Evolutionary conservation across 768 basidiomycete species (phyloP), one percentile per base, ranked within the genome.

Genomic region (Pleurotus djamor): DNA sequence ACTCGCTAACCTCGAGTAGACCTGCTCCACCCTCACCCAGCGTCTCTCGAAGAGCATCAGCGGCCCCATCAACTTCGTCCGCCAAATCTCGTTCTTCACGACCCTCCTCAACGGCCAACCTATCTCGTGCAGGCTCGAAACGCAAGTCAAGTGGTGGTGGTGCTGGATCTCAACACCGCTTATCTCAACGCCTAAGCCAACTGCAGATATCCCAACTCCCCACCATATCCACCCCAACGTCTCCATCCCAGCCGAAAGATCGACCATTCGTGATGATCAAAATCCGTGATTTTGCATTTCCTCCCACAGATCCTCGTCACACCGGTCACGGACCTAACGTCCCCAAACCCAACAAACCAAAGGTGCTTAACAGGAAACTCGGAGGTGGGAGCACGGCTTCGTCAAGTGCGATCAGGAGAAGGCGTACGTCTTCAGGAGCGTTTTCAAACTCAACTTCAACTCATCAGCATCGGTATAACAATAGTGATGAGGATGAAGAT

Each of bases 211-310:
- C n/a, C 69, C 71, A 17, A 65, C 65, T 14, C 68, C 68, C 1
- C 8, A 52, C 49, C 32, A 45, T 47, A 55, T 60, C 13, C 51
- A 48, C 52, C 14, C 64, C 50, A 55, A 57, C 48, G 36, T 60
- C 54, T 45, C 44, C 54, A 38, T 54, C 58, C 14, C 55, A 59
- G 55, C 41, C 57, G 32, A 60, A 61, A 33, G 34, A 33, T 38
- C 60, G 63, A 9, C n/a, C 32, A 66, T 51, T 71, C 69, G 44
- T 74, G 69, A 14, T 72, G n/a, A 72, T 80, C 67, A 72, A 72
- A 50, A 69, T 83, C 49, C 72, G 81, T 49, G 82, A 82, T 61
- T 81, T 75, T 63, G 76, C 72, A 7, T 80, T 72, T 60, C 48
- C 68, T 1, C 21, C 65, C 7, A 45, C 62, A 2, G 77, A 81